phyloP scores from a whole-genome alignment of 306 rosid genomes.

The Acacia crassicarpa region DNA sequence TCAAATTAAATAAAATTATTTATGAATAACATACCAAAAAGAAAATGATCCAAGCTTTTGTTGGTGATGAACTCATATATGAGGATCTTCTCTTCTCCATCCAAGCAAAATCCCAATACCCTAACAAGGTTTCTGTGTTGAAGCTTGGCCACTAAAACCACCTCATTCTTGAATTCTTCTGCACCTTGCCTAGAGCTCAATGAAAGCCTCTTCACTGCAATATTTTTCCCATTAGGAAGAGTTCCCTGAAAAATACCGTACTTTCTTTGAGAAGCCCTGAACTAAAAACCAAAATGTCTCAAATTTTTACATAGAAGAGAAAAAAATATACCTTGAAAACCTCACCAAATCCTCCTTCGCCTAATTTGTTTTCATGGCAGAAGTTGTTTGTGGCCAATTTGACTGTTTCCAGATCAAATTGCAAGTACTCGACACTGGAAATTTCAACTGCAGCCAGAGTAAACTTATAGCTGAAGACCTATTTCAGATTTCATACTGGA shows the following conservation, averaged over 20 bases:
- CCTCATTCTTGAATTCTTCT: constrained; percentile 43
- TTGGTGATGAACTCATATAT: constrained; percentile 42
- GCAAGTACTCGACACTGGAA: constrained; percentile 34
- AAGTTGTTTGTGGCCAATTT: constrained; percentile 50
- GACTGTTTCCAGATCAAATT: constrained; percentile 41
- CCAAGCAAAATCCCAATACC: constrained; percentile 38
- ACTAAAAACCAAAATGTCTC: not conserved
- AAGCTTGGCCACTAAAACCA: constrained; percentile 38
- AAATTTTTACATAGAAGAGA: not conserved
- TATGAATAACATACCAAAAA: constrained; percentile 24
- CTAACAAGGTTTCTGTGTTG: constrained; percentile 40
- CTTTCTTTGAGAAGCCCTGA: not conserved
- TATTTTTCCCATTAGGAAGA: constrained; percentile 29
- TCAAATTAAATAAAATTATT: not conserved
- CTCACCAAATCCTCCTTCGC: constrained; percentile 57
- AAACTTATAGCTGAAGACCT: not conserved
- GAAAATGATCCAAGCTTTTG: constrained; percentile 40
- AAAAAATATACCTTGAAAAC: constrained; percentile 52
- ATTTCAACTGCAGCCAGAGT: constrained; percentile 31
- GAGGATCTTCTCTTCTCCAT: constrained; percentile 45
- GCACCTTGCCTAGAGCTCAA: constrained; percentile 35
- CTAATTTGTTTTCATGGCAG: constrained; percentile 39
- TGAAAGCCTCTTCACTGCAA: constrained; percentile 55
- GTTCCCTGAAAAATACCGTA: constrained; percentile 35
- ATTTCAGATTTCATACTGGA: not conserved